Base-by-base conservation (phyloP, 1,139 yeast species). In the Debaryomyces fabryi region DNA sequence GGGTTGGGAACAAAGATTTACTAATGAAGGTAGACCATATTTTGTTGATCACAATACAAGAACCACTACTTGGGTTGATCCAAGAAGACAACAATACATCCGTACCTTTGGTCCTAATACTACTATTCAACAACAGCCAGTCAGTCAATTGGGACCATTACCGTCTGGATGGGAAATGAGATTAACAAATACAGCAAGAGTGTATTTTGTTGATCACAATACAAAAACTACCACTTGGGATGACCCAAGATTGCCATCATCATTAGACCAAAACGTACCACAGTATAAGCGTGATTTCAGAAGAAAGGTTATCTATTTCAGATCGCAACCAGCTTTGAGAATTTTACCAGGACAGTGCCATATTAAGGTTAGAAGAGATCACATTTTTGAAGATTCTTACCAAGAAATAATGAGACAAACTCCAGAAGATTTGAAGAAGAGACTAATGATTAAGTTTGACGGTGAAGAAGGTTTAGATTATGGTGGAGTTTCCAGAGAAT, bases 101-200 rank as follows among this genome's bases (percentile, higher is more conserved):
- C 88, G 98, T 66, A 91, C 96, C 54, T 91, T 88, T 68, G 97
- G 96, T 33, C 90, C 89, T 59, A 85, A 86, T 55, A 82, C 90
- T 20, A 90, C 97, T 12, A 89, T 92, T 56, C 97, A 91, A 71
- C 98, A 95, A 61, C 99, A 93, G 72, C 97, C 99, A 29, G 97
- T 93, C n/a, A 88, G 96, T 45, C 98, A 95, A 68, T 79, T 93
- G 67, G 99, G 99, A 9, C 99, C 99, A 47, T 78, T 93, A 62
- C 99, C 99, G 46, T 85, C 93, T 46, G 99, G 99, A 47, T 93
- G 99, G 99, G 99, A 93, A 74, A 93, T 93, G 99, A 87, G 99
- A 70, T 81, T 95, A 63, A 95, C 99, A 43, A 93, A 92, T 69
- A 93, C 99, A 1, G 97, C 99, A 16, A 83, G 99, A 67, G 99